Evolutionary conservation across 176 grass and related monocot species (phyloP), one percentile per base, ranked within the genome.

Genomic region (Phoenix roebelenii): DNA sequence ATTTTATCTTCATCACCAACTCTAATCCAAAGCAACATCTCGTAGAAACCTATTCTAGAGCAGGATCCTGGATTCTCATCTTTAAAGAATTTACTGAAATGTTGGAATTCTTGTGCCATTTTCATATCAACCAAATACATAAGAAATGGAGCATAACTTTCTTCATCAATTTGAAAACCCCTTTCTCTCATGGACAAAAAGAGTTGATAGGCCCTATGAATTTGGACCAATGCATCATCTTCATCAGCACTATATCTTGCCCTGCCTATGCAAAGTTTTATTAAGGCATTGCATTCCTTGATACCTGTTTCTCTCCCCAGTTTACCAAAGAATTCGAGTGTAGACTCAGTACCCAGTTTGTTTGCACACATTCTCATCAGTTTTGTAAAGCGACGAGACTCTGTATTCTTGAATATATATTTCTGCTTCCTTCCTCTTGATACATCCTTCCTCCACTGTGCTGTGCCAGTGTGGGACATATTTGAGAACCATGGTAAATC

Each of bases 21-120:
- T 65, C 81, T 82, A 73, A 96, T 82, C 55, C 72, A 85, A 54
- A 77, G 71, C 62, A 90, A 52, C 87, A 96, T 96, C 75, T 96
- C 92, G 53, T 90, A 96, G 70, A 85, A 96, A 67, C 80, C 83
- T 69, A 96, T 80, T 75, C 87, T 84, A 7, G 57, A 76, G 57
- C 3, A 76, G 51, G 57, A 73, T 44, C 61, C 52, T 2, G 83
- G 81, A 77, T 85, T 78, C 4, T 70, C 81, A 66, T 90, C 75
- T 75, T 85, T 96, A 44, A 88, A 82, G 17, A 96, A 85, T 25
- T 61, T 50, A 78, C 72, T 72, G 29, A 90, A 82, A 61, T 82
- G 60, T 54, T 88, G 74, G 71, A 90, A 96, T 77, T 86, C 86
- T 53, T 80, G 51, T 19, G 59, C 51, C 81, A 96, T 50, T 54